Evolutionary conservation across 331 rosid genomes (phyloP), one percentile per base, ranked within the genome.

Genomic region (Dryas integrifolia): DNA sequence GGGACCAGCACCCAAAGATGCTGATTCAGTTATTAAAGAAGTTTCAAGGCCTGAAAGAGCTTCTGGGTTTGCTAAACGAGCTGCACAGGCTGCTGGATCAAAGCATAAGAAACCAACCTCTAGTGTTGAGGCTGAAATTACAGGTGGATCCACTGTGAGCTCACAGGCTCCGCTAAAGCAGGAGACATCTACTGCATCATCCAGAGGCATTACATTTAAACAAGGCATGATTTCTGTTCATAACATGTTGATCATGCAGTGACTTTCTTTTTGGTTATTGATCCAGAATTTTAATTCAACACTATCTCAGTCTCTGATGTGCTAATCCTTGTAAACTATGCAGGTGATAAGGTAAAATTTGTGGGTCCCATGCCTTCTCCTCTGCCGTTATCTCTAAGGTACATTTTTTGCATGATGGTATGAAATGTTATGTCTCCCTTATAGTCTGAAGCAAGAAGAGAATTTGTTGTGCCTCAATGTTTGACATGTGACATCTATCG

Each of bases 271-370:
- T 30, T 49, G 45, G 35, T 72, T 47, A 58, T 57, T 57, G 46
- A 26, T 58, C n/a, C 14, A 5, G 44, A 26, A 26, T 47, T 15
- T 24, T 68, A 57, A 6, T 8, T 26, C 39, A 39, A 58, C n/a
- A 26, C 66, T 18, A 49, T 21, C 48, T 50, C 26, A 24, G 45
- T 38, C 6, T 47, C 62, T 56, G 58, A 55, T 18, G 8, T 59
- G 5, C 49, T 58, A 46, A 49, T 55, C 26, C 51, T 55, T 74
- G 45, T 51, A 56, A 60, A 77, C 77, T 65, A 56, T 85, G 76
- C 84, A 94, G 98, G 98, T 64, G 98, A 94, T 77, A 84, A 90
- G 76, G 97, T 94, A 35, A 94, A 85, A 83, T 94, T 82, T 81
- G 81, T 91, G 50, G 98, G 96, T 79, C 58, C 84, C 44, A 15